These are phyloP conservation scores for Tephrocybe sp. DNA, from an alignment of 768 basidiomycete genomes.

Conservation along the genomic window DNA sequence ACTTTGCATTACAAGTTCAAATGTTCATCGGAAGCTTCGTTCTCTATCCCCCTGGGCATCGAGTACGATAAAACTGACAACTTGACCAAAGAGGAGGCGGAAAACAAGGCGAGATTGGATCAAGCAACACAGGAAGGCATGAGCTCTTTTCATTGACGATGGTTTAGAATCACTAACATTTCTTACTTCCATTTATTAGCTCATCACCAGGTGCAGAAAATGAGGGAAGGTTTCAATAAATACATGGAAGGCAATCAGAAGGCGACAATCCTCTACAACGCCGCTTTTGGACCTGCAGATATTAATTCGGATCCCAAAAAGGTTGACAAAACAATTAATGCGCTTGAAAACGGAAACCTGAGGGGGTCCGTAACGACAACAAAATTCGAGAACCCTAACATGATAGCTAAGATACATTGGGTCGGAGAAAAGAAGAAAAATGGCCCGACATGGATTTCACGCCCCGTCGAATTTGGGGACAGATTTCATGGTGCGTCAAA, in stretches of 20 bases:
- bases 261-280: neutral
- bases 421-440: neutral
- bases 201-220: neutral
- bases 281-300: constrained; percentile 3
- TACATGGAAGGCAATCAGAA: neutral
- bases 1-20: neutral
- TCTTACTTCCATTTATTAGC: neutral
- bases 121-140: neutral
- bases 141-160: neutral
- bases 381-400: neutral
- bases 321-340: neutral
- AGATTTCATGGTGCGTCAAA: neutral
- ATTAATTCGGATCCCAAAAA: neutral
- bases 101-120: neutral
- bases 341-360: neutral
- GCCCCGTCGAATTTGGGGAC: neutral
- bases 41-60: neutral
- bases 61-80: neutral
- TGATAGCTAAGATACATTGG: neutral
- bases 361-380: neutral
- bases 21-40: too few relatives aligned
- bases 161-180: neutral
- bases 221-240: neutral
- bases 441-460: neutral
- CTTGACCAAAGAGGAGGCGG: neutral